phyloP scores from a whole-genome alignment of 768 basidiomycete species.

The Amyloporia xantha region DNA sequence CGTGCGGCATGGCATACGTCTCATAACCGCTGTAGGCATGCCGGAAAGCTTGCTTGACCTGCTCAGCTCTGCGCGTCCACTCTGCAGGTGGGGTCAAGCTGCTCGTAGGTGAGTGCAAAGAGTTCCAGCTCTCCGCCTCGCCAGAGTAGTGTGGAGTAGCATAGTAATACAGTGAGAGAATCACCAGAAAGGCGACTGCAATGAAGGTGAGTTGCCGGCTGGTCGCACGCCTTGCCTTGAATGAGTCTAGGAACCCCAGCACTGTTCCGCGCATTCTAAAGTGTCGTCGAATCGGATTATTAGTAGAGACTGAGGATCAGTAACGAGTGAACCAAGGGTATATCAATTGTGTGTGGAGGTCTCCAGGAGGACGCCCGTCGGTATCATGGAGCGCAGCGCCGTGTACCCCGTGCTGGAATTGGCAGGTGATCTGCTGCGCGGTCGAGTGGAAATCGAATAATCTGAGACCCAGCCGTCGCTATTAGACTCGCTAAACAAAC shows the following conservation, averaged over 20 bases:
- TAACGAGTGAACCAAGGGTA: too few relatives aligned
- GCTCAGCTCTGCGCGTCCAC: constrained; percentile 48
- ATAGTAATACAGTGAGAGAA: constrained; percentile 17
- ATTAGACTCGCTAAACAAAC: too few relatives aligned
- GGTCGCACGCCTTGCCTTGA: constrained; percentile 8
- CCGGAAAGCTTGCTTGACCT: constrained; percentile 55
- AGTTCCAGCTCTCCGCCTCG: not conserved
- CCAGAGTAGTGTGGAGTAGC: constrained; percentile 1
- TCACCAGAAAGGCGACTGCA: constrained; percentile 7
- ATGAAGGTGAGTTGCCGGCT: constrained; percentile 12
- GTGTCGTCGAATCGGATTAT: too few relatives aligned
- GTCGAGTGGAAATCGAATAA: too few relatives aligned
- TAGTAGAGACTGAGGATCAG: too few relatives aligned
- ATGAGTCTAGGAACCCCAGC: not conserved
- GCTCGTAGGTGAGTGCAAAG: not conserved
- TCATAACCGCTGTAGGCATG: constrained; percentile 69
- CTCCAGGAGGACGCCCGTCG: too few relatives aligned
- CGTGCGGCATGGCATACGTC: constrained; percentile 50
- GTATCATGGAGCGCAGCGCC: too few relatives aligned
- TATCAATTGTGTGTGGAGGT: too few relatives aligned
- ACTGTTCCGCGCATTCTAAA: too few relatives aligned
- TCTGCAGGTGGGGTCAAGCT: constrained; percentile 21
- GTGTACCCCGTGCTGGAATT: too few relatives aligned
- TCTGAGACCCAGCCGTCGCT: too few relatives aligned
- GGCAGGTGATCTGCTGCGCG: too few relatives aligned